A percentile compares a stretch with the other conserved stretches of the same genome.
Conservation (phyloP, 108 stramenopile genomes). For the Fistulifera solaris region DNA sequence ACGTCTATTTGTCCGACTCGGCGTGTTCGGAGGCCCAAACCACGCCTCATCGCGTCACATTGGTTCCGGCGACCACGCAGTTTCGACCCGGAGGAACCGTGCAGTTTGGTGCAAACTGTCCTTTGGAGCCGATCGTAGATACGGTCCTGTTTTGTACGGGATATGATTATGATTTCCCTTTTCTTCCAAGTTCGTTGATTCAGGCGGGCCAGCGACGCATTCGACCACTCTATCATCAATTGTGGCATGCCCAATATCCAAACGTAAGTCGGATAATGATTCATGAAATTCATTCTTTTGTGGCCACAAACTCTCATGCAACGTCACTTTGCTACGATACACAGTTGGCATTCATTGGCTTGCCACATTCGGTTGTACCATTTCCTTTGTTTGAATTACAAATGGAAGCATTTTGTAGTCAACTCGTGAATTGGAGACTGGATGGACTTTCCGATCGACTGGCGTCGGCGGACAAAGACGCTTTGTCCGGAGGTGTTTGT, state of each 20-base stretch:
- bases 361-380: constrained; percentile 79
- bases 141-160: constrained; percentile 82
- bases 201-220: constrained; percentile 51
- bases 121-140: constrained; percentile 33
- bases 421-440: constrained; percentile 19
- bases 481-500: constrained; percentile 35
- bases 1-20: constrained; percentile 75
- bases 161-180: constrained; percentile 84
- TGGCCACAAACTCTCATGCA: too few species aligned
- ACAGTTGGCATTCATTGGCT: constrained; percentile 57
- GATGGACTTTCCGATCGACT: constrained; percentile 31
- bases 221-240: constrained; percentile 70
- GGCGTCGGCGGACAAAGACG: constrained; percentile 36
- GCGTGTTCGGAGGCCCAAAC: constrained; percentile 14
- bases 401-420: constrained; percentile 46
- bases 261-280: constrained; percentile 18
- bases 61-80: constrained; percentile 46
- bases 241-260: constrained; percentile 83
- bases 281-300: too few species aligned
- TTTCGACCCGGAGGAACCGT: constrained; percentile 38
- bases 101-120: constrained; percentile 30
- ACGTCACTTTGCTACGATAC: too few species aligned
- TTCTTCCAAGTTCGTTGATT: constrained; percentile 15
- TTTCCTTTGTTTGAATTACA: constrained; percentile 88
- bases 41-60: constrained; percentile 42